Evolutionary conservation across 2,329 filamentous ascomycete genomes (phyloP), one percentile per base, ranked within the genome.

Genomic region (Fusarium guadeloupense): DNA sequence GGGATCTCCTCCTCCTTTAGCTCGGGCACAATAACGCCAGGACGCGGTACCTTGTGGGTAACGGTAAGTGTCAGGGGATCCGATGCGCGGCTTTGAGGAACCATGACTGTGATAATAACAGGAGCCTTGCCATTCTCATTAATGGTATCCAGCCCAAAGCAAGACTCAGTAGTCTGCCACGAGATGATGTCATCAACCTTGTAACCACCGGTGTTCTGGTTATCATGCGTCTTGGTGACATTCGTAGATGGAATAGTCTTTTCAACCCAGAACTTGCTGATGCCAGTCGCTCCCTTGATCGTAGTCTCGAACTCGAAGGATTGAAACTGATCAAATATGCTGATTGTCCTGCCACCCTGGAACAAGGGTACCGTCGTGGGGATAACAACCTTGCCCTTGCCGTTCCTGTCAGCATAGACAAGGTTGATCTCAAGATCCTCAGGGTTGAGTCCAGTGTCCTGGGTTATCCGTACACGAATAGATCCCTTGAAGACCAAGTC

Each of bases 241-340:
- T 59, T 61, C 16, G 69, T 70, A 1, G 62, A 67, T 1, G 64
- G 56, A 6, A 59, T 68, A 9, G 53, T 65, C 28, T 72, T 31
- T 31, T 72, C 61, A 10, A 76, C 67, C 54, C 67, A 48, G 50
- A 76, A 75, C 39, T 66, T 71, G 59, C 66, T 69, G 55, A 76
- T 70, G 4, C 73, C 72, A 0, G 56, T 59, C n/a, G 45, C 51
- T 26, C 43, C 20, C 10, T 68, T 52, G 12, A 76, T 33, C 6
- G 55, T 31, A 5, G 68, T 64, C 3, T 55, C 47, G 42, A 74
- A 77, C 48, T 73, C 66, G 48, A 66, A 76, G 60, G 66, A 75
- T 1, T 57, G 42, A 37, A 77, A 76, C 1, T 6, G 21, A 41
- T 72, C 69, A 2, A 71, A 12, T 8, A 4, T 40, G 1, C 75